Conservation (phyloP, 2,329 filamentous ascomycete genomes). For the Blumeria graminis region DNA sequence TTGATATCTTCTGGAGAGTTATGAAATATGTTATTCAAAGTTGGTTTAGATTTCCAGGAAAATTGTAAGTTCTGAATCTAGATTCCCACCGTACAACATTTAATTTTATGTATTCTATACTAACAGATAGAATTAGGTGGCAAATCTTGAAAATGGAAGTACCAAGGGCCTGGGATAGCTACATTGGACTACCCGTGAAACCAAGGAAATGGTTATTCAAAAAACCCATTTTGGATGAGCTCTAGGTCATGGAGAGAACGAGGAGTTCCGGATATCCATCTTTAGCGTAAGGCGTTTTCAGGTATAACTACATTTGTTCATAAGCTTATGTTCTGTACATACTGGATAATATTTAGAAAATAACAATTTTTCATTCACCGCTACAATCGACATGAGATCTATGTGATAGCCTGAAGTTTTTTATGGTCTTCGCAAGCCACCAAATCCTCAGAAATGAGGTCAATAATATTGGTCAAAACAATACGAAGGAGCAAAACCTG, state of each 20-base stretch:
- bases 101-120: neutral
- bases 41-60: slow-evolving; percentile 45
- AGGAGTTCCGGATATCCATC: no score
- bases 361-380: no score
- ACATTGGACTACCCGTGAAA: slow-evolving; percentile 34
- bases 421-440: no score
- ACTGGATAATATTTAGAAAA: no score
- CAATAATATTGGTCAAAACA: no score
- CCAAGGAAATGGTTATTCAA: slow-evolving; percentile 26
- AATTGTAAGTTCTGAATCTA: slow-evolving; percentile 32
- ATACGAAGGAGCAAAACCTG: no score
- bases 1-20: slow-evolving; percentile 34
- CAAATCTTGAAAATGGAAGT: slow-evolving; percentile 28
- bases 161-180: slow-evolving; percentile 32
- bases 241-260: slow-evolving; percentile 7
- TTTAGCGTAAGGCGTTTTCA: no score
- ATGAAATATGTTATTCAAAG: slow-evolving; percentile 40
- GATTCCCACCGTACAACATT: neutral
- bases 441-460: no score
- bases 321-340: no score
- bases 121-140: slow-evolving; percentile 17
- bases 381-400: no score
- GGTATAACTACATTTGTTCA: no score
- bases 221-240: slow-evolving; percentile 17
- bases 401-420: no score